Conservation (phyloP, 2,329 filamentous ascomycete genomes). For the Alternaria arborescens region DNA sequence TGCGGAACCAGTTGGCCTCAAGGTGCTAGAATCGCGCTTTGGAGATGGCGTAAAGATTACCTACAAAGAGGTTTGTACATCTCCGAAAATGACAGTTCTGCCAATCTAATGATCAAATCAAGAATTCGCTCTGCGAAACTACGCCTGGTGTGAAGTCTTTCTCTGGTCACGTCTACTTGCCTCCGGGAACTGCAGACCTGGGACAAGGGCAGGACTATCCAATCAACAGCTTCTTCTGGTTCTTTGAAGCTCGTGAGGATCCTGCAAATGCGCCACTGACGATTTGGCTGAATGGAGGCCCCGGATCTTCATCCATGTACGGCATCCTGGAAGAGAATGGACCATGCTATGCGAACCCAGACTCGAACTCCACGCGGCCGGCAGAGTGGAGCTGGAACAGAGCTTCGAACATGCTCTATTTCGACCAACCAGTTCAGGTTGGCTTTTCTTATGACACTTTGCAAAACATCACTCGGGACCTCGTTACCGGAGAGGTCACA, state of each 20-base stretch:
- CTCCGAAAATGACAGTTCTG: neutral
- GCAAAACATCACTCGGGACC: slow-evolving; percentile 30
- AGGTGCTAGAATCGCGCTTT: slow-evolving; percentile 30
- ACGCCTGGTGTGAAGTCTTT: slow-evolving; percentile 63
- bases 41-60: slow-evolving; percentile 34
- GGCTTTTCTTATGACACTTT: slow-evolving; percentile 61
- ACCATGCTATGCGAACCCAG: slow-evolving; percentile 57
- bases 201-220: slow-evolving; percentile 32
- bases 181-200: slow-evolving; percentile 26
- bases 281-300: slow-evolving; percentile 60
- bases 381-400: slow-evolving; percentile 29
- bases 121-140: slow-evolving; percentile 61
- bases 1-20: slow-evolving; percentile 19
- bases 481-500: slow-evolving; percentile 21
- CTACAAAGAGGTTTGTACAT: slow-evolving; percentile 33
- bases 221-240: slow-evolving; percentile 51
- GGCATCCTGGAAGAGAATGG: slow-evolving; percentile 57
- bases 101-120: neutral
- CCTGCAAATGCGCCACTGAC: slow-evolving; percentile 61
- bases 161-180: slow-evolving; percentile 57
- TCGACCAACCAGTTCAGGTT: slow-evolving; percentile 68
- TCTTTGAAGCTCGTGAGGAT: slow-evolving; percentile 63
- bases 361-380: slow-evolving; percentile 18
- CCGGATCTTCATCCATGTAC: slow-evolving; percentile 53
- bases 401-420: slow-evolving; percentile 62